A percentile compares a stretch with the other conserved stretches of the same genome.
Evolutionary conservation across 176 grass and related monocot species (phyloP).

Genomic region (Tillandsia fasciculata): DNA sequence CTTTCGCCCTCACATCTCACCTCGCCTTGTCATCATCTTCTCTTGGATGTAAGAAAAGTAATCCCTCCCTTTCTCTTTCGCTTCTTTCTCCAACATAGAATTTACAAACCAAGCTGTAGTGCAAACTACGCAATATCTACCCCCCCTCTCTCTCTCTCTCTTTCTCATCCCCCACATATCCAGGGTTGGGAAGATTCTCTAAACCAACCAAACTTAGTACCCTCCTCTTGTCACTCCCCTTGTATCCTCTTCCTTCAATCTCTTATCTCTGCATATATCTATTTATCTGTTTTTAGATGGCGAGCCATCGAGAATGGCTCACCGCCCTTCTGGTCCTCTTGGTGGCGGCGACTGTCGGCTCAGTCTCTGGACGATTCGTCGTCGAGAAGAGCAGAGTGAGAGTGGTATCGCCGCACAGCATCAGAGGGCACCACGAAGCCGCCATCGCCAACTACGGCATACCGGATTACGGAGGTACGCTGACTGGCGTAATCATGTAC

Average conservation of each 20-base stretch:
- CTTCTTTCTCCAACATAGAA: neutral
- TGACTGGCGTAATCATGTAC: conserved; percentile 61
- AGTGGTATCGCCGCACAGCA: conserved; percentile 47
- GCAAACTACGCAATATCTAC: neutral
- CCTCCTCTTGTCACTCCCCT: neutral
- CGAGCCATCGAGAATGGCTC: conserved; percentile 10
- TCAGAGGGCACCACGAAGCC: conserved; percentile 44
- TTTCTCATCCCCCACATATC: neutral
- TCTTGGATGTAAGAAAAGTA: neutral
- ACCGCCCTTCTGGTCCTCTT: conserved; percentile 17
- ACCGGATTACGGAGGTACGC: conserved; percentile 68
- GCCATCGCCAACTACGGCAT: conserved; percentile 94
- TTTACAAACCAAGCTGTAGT: neutral
- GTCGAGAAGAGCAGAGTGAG: conserved; percentile 73
- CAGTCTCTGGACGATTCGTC: conserved; percentile 44
- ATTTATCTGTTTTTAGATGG: conserved; percentile 14
- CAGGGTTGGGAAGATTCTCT: neutral
- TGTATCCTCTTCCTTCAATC: conserved; percentile 16
- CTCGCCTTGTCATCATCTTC: neutral
- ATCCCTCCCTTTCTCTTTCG: neutral
- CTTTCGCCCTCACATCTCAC: neutral
- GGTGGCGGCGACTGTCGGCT: conserved; percentile 8
- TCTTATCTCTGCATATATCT: conserved; percentile 5
- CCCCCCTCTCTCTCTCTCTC: neutral
- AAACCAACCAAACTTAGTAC: neutral